phyloP scores from a whole-genome alignment of 108 stramenopile species.

The Cyclotella choctawhatcheeana region DNA sequence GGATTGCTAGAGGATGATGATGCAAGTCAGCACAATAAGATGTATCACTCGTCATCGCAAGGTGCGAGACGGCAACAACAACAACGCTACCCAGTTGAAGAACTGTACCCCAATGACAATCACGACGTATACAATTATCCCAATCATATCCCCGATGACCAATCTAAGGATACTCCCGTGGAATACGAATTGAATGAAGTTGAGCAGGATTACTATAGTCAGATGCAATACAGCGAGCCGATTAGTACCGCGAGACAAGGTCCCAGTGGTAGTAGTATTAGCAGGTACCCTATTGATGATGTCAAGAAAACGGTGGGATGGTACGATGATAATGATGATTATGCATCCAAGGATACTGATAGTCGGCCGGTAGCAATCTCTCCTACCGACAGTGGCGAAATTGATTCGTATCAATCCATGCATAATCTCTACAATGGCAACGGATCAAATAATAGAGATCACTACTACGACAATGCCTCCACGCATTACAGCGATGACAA shows the following conservation, averaged over 20 bases:
- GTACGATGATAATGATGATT: neutral
- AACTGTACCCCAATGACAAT: constrained; percentile 36
- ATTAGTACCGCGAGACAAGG: neutral
- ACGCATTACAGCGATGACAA: constrained; percentile 17
- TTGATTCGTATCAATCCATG: constrained; percentile 11
- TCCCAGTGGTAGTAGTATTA: no score
- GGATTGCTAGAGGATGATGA: constrained; percentile 11
- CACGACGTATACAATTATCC: no score
- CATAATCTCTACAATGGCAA: neutral
- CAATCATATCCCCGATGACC: constrained; percentile 9
- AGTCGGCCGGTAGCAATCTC: neutral
- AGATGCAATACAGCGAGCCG: constrained; percentile 24
- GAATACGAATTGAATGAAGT: constrained; percentile 3
- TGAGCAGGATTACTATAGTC: constrained; percentile 16
- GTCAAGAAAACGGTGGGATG: neutral
- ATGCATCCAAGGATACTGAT: neutral
- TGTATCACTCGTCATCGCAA: neutral
- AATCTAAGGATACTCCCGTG: neutral
- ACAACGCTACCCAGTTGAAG: constrained; percentile 40
- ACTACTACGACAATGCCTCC: no score
- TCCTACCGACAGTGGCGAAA: constrained; percentile 5
- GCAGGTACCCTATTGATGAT: constrained; percentile 23
- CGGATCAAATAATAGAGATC: no score
- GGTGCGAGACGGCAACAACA: neutral
- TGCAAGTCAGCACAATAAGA: no score